Base-by-base conservation (phyloP, 768 basidiomycete species). In the Leucosporidium creatinivorum region DNA sequence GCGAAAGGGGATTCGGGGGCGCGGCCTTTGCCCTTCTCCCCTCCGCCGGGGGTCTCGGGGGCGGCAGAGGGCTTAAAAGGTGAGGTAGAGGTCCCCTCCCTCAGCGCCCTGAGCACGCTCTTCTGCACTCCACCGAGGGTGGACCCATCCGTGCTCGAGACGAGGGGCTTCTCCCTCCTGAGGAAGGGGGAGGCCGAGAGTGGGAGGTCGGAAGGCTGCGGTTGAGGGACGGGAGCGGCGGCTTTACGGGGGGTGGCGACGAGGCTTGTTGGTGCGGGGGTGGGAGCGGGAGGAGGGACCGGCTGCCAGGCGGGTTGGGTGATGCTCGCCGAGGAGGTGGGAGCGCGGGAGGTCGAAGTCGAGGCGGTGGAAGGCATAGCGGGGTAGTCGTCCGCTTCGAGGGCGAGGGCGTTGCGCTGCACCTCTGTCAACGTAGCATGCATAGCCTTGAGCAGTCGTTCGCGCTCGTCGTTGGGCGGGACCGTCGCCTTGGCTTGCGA, bases 161-260 rank as follows among this genome's bases (percentile, higher is more conserved):
- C 57, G 25, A 25, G 25, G 19, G 50, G 25, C 5, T 28, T 36
- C 26, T 63, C 62, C 15, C 31, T 36, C 17, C 67, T 54, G n/a
- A 72, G 50, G 65, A 72, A 72, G 5, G 70, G 62, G 44, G 62
- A 64, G n/a, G 70, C 70, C 13, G 65, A 66, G 36, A 72, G 62
- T 0, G 70, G 70, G 4, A 72, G 47, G 50, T 72, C 70, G 10
- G 26, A 31, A 6, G 62, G 26, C 19, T 55, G n/a, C 0, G 67
- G 61, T 0, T 65, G 49, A 1, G 67, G 58, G 0, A 62, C 19
- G 1, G 67, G 25, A 57, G 48, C n/a, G 67, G 61, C 12, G 64
- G 64, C 23, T 60, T 66, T 50, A 2, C 64, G 5, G 62, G 64
- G 4, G 54, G 39, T 44, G 8, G 39, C 60, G 49, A 57, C 31